Evolutionary conservation across 1,139 yeast genomes (phyloP).

Genomic region (Spencermartinsiella ligniputridi): DNA sequence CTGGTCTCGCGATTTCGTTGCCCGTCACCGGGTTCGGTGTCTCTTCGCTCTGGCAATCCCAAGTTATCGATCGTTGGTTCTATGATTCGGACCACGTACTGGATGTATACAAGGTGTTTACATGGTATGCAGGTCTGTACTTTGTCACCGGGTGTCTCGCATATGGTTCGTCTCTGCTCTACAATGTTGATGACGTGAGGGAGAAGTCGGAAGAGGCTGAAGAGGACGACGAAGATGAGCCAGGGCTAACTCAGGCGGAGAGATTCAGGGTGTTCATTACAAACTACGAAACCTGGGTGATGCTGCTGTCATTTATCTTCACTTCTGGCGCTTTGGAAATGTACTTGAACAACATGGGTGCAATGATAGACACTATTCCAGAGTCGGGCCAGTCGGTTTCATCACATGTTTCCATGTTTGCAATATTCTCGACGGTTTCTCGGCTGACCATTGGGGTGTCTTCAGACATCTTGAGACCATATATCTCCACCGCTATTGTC

Average conservation of each 20-base stretch:
- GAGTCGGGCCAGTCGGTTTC: constrained; percentile 32
- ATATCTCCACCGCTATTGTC: constrained; percentile 29
- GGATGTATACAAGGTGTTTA: constrained; percentile 52
- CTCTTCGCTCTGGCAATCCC: constrained; percentile 56
- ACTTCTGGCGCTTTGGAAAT: constrained; percentile 85
- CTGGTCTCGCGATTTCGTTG: constrained; percentile 77
- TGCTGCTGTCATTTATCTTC: constrained; percentile 59
- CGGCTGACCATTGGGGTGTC: constrained; percentile 63
- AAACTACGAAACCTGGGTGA: constrained; percentile 62
- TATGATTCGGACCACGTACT: constrained; percentile 30
- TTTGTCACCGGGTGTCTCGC: constrained; percentile 26
- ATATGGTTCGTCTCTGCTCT: constrained; percentile 22
- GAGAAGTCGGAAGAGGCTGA: constrained; percentile 14
- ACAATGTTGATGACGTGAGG: constrained; percentile 18
- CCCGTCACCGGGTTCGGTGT: constrained; percentile 88
- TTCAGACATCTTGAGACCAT: constrained; percentile 45
- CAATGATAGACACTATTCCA: constrained; percentile 40
- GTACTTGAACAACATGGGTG: constrained; percentile 78
- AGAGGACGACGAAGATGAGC: constrained; percentile 33
- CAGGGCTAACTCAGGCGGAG: constrained; percentile 45
- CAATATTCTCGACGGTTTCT: constrained; percentile 55
- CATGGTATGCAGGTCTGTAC: constrained; percentile 48
- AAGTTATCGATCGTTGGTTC: constrained; percentile 37
- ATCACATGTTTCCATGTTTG: constrained; percentile 51
- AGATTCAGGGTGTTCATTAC: constrained; percentile 49